Evolutionary conservation across 257 asterid genomes (phyloP), one percentile per base, ranked within the genome.

Genomic region (Nicotiana undulata): DNA sequence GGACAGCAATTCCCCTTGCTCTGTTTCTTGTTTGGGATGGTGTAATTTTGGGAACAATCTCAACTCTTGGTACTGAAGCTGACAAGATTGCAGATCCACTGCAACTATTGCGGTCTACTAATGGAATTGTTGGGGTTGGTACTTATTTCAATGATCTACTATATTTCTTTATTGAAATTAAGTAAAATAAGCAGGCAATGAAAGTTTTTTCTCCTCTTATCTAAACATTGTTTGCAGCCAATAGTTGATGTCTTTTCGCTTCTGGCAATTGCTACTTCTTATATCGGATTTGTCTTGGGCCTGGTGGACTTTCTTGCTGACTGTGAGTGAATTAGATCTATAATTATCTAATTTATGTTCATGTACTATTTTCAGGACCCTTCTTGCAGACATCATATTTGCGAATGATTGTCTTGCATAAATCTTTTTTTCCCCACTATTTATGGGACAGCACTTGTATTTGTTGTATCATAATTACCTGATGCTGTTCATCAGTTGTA

Each of bases 11-110:
- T 85, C 98, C 98, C 8, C 96, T 95, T 28, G 89, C 85, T 77
- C 87, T 95, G 2, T 95, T 95, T 86, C 95, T 95, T 76, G 89
- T 93, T 60, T 95, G 98, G 98, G 86, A 95, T 40, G 98, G 91
- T 4, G 98, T 93, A 60, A 92, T 95, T 83, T 98, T 95, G 76
- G 99, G 99, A 77, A 90, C 92, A 80, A 85, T 92, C 31, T 20
- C 89, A 44, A 32, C 87, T 81, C 82, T 90, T 64, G 95, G 81
- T 80, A 86, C 83, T 28, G 88, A 88, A 26, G 66, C 89, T 46
- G 86, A 63, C 52, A 81, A 82, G 26, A 72, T 86, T 68, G 76
- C 84, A 0, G 97, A 95, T 66, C 98, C 98, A 58, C 86, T 93
- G 76, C 93, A 90, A 66, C 92, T 83, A 80, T 58, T 95, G 85